Evolutionary conservation across 2,329 filamentous ascomycete genomes (phyloP).

Genomic region (Pseudocercospora eumusae): DNA sequence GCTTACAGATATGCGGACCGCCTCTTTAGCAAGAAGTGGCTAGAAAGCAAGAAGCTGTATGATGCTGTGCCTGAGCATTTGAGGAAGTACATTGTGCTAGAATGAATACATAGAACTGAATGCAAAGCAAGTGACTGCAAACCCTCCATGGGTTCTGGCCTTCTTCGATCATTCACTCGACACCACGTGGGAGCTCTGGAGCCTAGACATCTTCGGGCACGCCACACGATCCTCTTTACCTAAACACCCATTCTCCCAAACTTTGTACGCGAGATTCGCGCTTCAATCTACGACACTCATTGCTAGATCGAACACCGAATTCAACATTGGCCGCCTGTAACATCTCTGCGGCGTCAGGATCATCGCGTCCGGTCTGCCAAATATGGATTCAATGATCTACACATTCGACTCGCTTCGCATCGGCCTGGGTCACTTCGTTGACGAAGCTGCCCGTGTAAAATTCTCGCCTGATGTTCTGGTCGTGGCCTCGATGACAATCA

Average conservation of each 20-base stretch:
- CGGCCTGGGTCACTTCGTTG: background rate
- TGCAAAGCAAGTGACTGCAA: background rate
- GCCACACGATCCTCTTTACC: background rate
- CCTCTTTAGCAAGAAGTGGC: constrained; percentile 88
- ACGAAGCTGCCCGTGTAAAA: background rate
- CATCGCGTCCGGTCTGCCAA: background rate
- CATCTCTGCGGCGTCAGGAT: background rate
- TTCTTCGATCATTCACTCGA: background rate
- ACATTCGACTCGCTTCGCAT: background rate
- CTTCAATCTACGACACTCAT: too few species aligned
- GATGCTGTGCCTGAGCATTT: constrained; percentile 79
- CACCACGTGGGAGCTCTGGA: background rate
- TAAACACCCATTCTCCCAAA: background rate
- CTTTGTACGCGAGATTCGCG: background rate
- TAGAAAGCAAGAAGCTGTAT: constrained; percentile 80
- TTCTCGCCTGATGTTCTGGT: background rate
- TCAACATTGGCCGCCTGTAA: background rate
- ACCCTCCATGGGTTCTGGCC: background rate
- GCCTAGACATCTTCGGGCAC: background rate
- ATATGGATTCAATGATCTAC: background rate
- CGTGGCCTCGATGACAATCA: background rate
- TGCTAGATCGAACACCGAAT: background rate
- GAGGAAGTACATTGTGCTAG: constrained; percentile 91
- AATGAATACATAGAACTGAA: constrained; percentile 49
- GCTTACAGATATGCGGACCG: constrained; percentile 97